phyloP scores from a whole-genome alignment of 2,329 filamentous ascomycete species.

The Fusarium goolgardi region DNA sequence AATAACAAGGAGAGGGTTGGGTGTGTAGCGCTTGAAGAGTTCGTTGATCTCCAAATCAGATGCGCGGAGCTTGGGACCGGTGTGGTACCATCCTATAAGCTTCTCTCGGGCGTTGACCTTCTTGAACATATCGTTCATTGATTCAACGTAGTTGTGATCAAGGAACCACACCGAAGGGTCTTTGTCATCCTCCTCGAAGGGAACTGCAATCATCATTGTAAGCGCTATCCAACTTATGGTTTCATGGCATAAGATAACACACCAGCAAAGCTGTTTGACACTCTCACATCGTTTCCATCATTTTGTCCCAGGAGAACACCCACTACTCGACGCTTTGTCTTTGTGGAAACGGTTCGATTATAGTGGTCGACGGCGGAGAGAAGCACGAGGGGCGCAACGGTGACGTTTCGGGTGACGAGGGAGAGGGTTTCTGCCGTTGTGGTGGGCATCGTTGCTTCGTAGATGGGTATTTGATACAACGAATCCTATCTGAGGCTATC shows the following conservation, averaged over 20 bases:
- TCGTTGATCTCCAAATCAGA: conserved; percentile 99
- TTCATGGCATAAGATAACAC: conserved; percentile 40
- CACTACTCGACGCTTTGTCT: conserved; percentile 86
- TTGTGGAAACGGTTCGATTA: conserved; percentile 89
- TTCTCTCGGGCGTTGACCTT: conserved; percentile 99
- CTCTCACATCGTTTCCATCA: conserved; percentile 93
- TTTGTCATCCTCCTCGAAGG: conserved; percentile 98
- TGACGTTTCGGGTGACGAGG: conserved; percentile 93
- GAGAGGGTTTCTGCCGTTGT: conserved; percentile 97
- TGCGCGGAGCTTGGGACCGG: conserved; percentile 93
- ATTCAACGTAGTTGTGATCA: conserved; percentile 99
- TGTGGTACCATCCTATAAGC: conserved; percentile 99
- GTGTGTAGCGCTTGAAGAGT: conserved; percentile 98
- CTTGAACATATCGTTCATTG: conserved; percentile 99
- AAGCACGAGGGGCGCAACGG: conserved; percentile 96
- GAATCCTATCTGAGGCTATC: conserved; percentile 17
- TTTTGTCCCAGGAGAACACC: conserved; percentile 96
- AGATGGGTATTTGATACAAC: conserved; percentile 24
- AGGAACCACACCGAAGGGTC: conserved; percentile 99
- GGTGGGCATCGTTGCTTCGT: conserved; percentile 79
- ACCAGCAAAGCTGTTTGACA: conserved; percentile 99
- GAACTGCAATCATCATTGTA: conserved; percentile 68
- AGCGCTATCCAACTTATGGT: conserved; percentile 23
- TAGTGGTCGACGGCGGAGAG: conserved; percentile 99
- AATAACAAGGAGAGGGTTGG: conserved; percentile 95